These are phyloP conservation scores for Delonix regia DNA, from an alignment of 306 rosid species.

Conservation along the genomic window DNA sequence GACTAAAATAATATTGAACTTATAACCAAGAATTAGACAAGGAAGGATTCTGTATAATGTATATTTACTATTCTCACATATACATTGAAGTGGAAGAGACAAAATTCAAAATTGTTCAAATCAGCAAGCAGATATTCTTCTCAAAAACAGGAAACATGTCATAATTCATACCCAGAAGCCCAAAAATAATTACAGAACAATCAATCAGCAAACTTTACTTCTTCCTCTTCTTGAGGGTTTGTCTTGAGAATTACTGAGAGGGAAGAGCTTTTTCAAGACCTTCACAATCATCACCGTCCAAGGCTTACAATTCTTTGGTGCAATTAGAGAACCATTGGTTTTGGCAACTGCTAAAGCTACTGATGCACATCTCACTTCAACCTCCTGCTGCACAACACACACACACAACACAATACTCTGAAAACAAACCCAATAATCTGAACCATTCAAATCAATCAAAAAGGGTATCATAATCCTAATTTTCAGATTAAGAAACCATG, in stretches of 20 bases:
- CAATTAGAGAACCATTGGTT: not conserved
- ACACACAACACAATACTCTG: too few relatives aligned
- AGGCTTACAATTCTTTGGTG: constrained; percentile 36
- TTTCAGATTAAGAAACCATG: not conserved
- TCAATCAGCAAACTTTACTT: constrained; percentile 1
- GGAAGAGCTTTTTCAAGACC: constrained; percentile 52
- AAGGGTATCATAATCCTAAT: not conserved
- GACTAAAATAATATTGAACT: too few relatives aligned
- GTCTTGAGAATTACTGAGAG: constrained; percentile 37
- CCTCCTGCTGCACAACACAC: not conserved
- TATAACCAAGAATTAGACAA: too few relatives aligned
- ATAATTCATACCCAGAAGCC: not conserved
- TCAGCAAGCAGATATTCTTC: too few relatives aligned
- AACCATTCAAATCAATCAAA: too few relatives aligned
- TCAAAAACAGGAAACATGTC: too few relatives aligned
- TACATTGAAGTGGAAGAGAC: not conserved
- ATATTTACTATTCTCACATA: not conserved
- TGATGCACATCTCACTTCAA: constrained; percentile 23
- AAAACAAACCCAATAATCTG: too few relatives aligned
- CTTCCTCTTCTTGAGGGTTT: constrained; percentile 3
- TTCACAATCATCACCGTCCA: constrained; percentile 48
- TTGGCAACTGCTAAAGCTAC: constrained; percentile 23
- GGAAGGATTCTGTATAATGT: too few relatives aligned
- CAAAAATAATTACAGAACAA: not conserved
- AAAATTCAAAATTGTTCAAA: not conserved